Percentiles rank a stretch among this genome's conserved stretches.
Conservation (phyloP, 306 rosid species). For the Glycine tomentella region DNA sequence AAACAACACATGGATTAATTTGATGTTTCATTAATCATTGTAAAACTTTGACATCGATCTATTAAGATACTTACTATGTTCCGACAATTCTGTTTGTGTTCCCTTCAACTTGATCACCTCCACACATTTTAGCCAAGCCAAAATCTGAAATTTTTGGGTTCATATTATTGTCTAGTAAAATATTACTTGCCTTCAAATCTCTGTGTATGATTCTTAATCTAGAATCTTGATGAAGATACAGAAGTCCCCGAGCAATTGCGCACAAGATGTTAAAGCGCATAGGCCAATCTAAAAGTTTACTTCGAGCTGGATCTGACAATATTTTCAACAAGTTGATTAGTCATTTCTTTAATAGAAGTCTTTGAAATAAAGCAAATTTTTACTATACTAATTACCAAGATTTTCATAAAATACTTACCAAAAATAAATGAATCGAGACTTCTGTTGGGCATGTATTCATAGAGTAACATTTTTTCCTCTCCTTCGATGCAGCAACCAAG, state of each 20-base stretch:
- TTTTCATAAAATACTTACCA: neutral
- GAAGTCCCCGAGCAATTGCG: slow-evolving; percentile 34
- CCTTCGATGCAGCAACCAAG: slow-evolving; percentile 11
- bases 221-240: slow-evolving; percentile 46
- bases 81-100: slow-evolving; percentile 33
- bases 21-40: neutral
- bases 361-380: neutral
- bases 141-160: slow-evolving; percentile 41
- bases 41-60: neutral
- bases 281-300: neutral
- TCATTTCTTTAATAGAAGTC: neutral
- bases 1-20: neutral
- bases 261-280: neutral
- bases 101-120: slow-evolving; percentile 35
- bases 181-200: slow-evolving; percentile 31
- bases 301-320: neutral
- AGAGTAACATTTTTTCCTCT: neutral
- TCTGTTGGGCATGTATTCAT: slow-evolving; percentile 24
- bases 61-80: slow-evolving; percentile 34
- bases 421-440: slow-evolving; percentile 16
- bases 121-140: slow-evolving; percentile 37
- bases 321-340: neutral
- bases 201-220: slow-evolving; percentile 37
- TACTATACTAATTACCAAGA: neutral
- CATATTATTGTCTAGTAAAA: slow-evolving; percentile 25